phyloP scores from a whole-genome alignment of 1,139 yeast species.

The Hemisphaericaspora subhashii region DNA sequence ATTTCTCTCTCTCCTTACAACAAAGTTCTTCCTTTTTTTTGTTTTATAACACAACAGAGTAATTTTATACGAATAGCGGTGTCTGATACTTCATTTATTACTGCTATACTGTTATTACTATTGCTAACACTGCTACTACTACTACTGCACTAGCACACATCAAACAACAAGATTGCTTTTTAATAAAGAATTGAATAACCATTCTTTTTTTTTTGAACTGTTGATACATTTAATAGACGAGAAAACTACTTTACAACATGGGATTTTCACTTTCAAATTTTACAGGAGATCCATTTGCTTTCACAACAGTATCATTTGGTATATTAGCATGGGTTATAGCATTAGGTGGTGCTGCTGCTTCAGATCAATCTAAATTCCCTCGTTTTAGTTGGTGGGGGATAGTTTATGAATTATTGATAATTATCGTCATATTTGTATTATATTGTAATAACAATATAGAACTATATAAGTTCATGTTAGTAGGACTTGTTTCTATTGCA shows the following conservation, averaged over 20 bases:
- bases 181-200: too few species aligned
- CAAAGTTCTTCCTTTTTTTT: too few species aligned
- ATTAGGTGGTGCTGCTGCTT: conserved; percentile 79
- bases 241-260: conserved; percentile 24
- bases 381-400: conserved; percentile 97
- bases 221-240: background rate
- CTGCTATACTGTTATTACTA: too few species aligned
- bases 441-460: conserved; percentile 71
- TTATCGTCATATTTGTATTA: conserved; percentile 54
- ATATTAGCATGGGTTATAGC: conserved; percentile 80
- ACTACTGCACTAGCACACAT: too few species aligned
- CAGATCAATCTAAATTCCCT: conserved; percentile 57
- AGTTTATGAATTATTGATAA: conserved; percentile 71
- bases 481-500: conserved; percentile 61
- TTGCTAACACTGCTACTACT: too few species aligned
- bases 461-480: conserved; percentile 64
- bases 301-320: conserved; percentile 63
- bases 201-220: too few species aligned
- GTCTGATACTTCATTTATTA: too few species aligned
- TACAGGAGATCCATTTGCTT: conserved; percentile 69
- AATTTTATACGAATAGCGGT: too few species aligned
- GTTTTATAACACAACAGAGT: too few species aligned
- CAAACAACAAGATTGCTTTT: too few species aligned
- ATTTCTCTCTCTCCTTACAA: too few species aligned
- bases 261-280: conserved; percentile 50